A percentile compares a stretch with the other conserved stretches of the same genome.
phyloP scores from a whole-genome alignment of 108 stramenopile genomes.

The Thalassiosira profunda region DNA sequence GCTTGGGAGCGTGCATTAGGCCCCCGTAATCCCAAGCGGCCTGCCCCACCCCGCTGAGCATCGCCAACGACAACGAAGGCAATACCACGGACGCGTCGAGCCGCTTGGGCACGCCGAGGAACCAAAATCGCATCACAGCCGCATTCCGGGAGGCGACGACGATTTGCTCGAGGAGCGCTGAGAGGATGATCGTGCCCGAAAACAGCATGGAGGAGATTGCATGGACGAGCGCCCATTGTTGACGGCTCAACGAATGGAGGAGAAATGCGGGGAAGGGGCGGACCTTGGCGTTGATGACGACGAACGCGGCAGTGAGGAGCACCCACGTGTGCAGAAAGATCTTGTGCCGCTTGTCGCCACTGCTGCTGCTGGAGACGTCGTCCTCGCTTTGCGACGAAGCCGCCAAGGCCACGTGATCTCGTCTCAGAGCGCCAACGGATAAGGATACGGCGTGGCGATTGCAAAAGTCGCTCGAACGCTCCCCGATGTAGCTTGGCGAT shows the following conservation, averaged over 20 bases:
- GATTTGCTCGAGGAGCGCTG: slow-evolving; percentile 29
- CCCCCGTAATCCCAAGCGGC: slow-evolving; percentile 17
- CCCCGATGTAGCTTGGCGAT: too few relatives aligned
- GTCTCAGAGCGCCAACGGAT: too few relatives aligned
- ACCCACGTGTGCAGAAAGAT: background rate
- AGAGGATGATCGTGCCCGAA: slow-evolving; percentile 26
- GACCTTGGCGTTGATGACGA: background rate
- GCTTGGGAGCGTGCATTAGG: slow-evolving; percentile 11
- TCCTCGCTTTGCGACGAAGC: too few relatives aligned
- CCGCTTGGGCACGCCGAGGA: slow-evolving; percentile 1
- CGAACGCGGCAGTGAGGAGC: background rate
- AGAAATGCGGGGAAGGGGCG: background rate
- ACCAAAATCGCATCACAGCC: slow-evolving; percentile 12
- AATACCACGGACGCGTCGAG: slow-evolving; percentile 23
- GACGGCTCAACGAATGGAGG: background rate
- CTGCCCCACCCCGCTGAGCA: slow-evolving; percentile 27
- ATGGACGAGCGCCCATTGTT: slow-evolving; percentile 12
- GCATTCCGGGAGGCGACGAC: background rate
- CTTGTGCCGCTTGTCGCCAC: too few relatives aligned
- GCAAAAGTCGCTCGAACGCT: too few relatives aligned
- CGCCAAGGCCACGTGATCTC: too few relatives aligned
- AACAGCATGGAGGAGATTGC: slow-evolving; percentile 36
- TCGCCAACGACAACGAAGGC: slow-evolving; percentile 20
- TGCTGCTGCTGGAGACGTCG: too few relatives aligned
- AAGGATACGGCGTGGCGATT: too few relatives aligned